phyloP scores from a whole-genome alignment of 2,329 filamentous ascomycete species.

The Graphilbum ipis-grandicollis region DNA sequence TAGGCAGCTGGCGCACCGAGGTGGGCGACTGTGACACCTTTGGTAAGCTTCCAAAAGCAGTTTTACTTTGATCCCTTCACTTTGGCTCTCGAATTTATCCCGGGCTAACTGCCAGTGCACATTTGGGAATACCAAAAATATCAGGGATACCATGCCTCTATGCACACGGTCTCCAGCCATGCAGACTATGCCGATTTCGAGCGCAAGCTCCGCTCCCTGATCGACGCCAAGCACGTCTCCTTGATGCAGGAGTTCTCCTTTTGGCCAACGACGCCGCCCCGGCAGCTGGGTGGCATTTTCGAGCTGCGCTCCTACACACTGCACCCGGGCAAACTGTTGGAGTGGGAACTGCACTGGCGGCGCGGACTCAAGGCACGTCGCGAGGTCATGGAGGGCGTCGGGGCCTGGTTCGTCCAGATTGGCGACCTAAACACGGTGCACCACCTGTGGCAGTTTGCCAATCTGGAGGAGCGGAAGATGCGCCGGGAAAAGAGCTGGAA shows the following conservation, averaged over 20 bases:
- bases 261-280: constrained; percentile 89
- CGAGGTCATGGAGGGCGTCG: constrained; percentile 96
- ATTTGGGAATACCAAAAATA: constrained; percentile 99
- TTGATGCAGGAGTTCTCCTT: constrained; percentile 99
- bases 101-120: constrained; percentile 46
- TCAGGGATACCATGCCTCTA: constrained; percentile 82
- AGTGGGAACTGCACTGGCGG: constrained; percentile 98
- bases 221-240: constrained; percentile 69
- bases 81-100: background rate
- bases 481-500: constrained; percentile 90
- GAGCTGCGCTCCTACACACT: constrained; percentile 94
- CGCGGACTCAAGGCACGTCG: constrained; percentile 76
- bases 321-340: constrained; percentile 84
- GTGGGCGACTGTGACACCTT: constrained; percentile 96
- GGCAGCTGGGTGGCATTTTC: constrained; percentile 79
- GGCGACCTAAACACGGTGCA: constrained; percentile 95
- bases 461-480: constrained; percentile 82
- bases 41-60: constrained; percentile 52
- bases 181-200: constrained; percentile 77
- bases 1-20: constrained; percentile 96
- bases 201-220: constrained; percentile 66
- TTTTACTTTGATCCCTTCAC: no score
- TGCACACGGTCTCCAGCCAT: constrained; percentile 68
- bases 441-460: constrained; percentile 96
- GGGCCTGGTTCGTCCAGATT: constrained; percentile 97